Conservation (phyloP, 164 flowering plant genomes). For the Magnolia officinalis region DNA sequence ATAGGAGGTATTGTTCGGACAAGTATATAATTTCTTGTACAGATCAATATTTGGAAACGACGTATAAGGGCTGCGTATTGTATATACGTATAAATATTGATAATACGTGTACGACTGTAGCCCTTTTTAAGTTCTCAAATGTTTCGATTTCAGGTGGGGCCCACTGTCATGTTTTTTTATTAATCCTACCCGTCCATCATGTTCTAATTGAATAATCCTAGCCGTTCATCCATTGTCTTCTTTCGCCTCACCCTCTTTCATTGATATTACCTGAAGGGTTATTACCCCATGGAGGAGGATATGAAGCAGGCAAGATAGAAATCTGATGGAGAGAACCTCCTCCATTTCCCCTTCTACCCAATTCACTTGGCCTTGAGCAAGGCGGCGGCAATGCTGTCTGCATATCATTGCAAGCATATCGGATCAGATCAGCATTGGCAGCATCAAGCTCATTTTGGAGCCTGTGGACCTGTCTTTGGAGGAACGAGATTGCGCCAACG, state of each 20-base stretch:
- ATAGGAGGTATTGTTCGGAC: too few relatives aligned
- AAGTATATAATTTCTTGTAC: too few relatives aligned
- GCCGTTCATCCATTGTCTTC: background rate
- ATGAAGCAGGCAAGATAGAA: constrained; percentile 21
- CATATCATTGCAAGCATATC: constrained; percentile 49
- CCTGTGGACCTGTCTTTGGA: constrained; percentile 61
- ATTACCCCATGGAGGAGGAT: constrained; percentile 40
- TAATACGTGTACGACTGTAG: too few relatives aligned
- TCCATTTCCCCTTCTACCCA: constrained; percentile 20
- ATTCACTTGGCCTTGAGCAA: constrained; percentile 21
- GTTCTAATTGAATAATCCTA: too few relatives aligned
- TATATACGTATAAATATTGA: too few relatives aligned
- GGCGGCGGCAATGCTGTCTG: constrained; percentile 18
- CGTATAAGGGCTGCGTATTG: too few relatives aligned
- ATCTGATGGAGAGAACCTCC: constrained; percentile 18
- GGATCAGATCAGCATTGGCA: constrained; percentile 61
- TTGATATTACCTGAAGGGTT: constrained; percentile 21
- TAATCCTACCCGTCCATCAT: too few relatives aligned
- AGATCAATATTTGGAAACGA: too few relatives aligned
- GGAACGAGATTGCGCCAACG: constrained; percentile 68
- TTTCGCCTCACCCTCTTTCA: constrained; percentile 31
- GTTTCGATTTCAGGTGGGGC: too few relatives aligned
- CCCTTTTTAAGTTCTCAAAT: too few relatives aligned
- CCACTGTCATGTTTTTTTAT: too few relatives aligned
- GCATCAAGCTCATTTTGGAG: constrained; percentile 65